phyloP scores from a whole-genome alignment of 257 asterid species.

The Handroanthus guayacan region DNA sequence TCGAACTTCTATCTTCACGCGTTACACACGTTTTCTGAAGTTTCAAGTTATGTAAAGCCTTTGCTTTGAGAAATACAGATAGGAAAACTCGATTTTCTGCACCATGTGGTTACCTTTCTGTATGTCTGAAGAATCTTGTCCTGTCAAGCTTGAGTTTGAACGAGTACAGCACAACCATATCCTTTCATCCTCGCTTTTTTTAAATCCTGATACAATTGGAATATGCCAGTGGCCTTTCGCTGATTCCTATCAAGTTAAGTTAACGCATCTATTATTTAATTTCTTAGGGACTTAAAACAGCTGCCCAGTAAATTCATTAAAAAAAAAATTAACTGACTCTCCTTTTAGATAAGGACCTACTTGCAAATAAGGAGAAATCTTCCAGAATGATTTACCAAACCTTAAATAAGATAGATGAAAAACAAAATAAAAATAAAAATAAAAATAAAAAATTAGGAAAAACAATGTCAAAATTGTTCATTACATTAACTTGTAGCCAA shows the following conservation, averaged over 20 bases:
- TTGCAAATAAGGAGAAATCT: neutral
- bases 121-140: slow-evolving; percentile 42
- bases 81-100: slow-evolving; percentile 6
- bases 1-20: no score
- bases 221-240: slow-evolving; percentile 91
- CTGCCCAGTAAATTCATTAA: neutral
- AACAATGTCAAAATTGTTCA: neutral
- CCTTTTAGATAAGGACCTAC: neutral
- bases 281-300: neutral
- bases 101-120: slow-evolving; percentile 45
- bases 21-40: neutral
- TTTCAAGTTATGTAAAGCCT: neutral
- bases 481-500: neutral
- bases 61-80: neutral
- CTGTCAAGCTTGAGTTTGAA: slow-evolving; percentile 41
- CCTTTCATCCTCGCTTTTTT: slow-evolving; percentile 66
- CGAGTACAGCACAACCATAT: slow-evolving; percentile 81
- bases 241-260: slow-evolving; percentile 60
- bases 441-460: no score
- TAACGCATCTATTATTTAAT: slow-evolving; percentile 7
- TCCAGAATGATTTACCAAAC: neutral
- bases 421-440: no score
- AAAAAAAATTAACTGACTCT: neutral
- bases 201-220: slow-evolving; percentile 67
- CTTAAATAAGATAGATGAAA: neutral